phyloP scores from a whole-genome alignment of 257 asterid species.

The Solanum piurae region DNA sequence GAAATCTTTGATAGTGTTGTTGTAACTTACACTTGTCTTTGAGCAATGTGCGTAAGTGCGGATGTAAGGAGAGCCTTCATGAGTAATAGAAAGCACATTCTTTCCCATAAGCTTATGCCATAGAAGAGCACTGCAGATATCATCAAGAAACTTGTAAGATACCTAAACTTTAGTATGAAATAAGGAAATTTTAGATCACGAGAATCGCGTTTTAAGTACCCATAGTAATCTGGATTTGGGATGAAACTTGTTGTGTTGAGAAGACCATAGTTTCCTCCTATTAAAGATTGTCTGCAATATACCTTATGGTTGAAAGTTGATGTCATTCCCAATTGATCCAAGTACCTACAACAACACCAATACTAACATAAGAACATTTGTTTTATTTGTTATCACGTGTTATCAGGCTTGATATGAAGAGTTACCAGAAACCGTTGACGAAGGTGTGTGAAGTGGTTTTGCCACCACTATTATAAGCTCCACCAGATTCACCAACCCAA shows the following conservation, averaged over 20 bases:
- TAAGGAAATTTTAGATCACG: not conserved
- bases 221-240: constrained; percentile 87
- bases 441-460: constrained; percentile 60
- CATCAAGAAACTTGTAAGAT: not conserved
- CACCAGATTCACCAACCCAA: constrained; percentile 93
- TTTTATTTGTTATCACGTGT: not conserved
- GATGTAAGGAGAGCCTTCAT: constrained; percentile 43
- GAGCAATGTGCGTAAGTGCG: constrained; percentile 75
- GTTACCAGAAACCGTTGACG: constrained; percentile 75
- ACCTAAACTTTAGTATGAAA: not conserved
- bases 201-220: constrained; percentile 23
- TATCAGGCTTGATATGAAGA: not conserved
- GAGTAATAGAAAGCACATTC: constrained; percentile 46
- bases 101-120: constrained; percentile 81
- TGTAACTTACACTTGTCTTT: constrained; percentile 35
- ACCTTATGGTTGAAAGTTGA: constrained; percentile 67
- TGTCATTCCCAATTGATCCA: constrained; percentile 92
- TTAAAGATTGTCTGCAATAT: constrained; percentile 70
- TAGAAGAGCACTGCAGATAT: constrained; percentile 43
- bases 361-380: not conserved
- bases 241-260: constrained; percentile 55
- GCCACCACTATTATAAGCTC: constrained; percentile 86
- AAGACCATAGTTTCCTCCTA: constrained; percentile 81
- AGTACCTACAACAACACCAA: constrained; percentile 40
- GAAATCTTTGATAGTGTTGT: not conserved